Evolutionary conservation across 192 early-diverging fungal species (phyloP).

Genomic region (Backusella luteola): DNA sequence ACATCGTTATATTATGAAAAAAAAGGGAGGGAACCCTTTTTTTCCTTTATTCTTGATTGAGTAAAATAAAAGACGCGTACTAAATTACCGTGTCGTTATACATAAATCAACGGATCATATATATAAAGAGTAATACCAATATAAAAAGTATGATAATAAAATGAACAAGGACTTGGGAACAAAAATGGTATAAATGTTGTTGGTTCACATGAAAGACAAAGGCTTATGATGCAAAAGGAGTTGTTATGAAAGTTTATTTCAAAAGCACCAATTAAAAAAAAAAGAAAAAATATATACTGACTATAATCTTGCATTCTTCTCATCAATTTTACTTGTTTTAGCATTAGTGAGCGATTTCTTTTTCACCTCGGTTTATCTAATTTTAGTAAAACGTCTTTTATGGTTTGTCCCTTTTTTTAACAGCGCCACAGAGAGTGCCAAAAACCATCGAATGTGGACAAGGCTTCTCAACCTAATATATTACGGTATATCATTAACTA

Average conservation of each 20-base stretch:
- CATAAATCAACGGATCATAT: no score
- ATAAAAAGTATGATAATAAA: not conserved
- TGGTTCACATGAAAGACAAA: not conserved
- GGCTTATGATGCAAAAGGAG: not conserved
- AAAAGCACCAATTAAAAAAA: not conserved
- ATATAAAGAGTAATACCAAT: not conserved
- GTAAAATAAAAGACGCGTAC: not conserved
- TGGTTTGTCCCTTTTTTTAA: not conserved
- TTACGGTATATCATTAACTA: no score
- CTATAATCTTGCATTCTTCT: not conserved
- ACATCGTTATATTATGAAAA: not conserved
- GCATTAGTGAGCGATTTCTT: not conserved
- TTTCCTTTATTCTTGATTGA: not conserved
- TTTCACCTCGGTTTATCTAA: not conserved
- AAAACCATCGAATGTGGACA: not conserved
- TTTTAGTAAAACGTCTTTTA: not conserved
- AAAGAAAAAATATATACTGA: not conserved
- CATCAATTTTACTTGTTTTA: not conserved
- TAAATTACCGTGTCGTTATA: not conserved
- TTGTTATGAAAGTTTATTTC: not conserved
- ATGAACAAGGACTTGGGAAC: not conserved
- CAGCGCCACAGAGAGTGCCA: not conserved
- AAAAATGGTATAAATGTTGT: not conserved
- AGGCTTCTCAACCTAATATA: no score
- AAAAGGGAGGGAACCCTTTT: not conserved